A percentile compares a stretch with the other conserved stretches of the same genome.
These are phyloP conservation scores for Diutina mesorugosa DNA, from an alignment of 1,139 yeast species.

Conservation along the genomic window DNA sequence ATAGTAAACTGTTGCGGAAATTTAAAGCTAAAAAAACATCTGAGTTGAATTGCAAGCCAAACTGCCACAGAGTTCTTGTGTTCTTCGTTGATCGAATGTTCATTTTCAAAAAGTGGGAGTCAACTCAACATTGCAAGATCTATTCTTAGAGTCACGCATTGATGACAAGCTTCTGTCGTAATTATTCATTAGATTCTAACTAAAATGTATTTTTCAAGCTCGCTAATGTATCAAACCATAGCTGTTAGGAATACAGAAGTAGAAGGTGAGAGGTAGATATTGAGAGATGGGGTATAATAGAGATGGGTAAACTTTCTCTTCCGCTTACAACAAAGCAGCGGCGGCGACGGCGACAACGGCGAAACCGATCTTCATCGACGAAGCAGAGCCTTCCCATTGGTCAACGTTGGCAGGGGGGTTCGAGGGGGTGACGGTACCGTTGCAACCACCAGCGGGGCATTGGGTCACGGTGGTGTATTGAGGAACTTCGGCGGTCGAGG, in stretches of 20 bases:
- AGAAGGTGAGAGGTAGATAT: background rate
- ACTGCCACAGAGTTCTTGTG: too few species aligned
- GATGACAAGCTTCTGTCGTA: background rate
- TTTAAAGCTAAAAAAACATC: too few species aligned
- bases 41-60: background rate
- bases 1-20: too few species aligned
- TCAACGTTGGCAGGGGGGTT: background rate
- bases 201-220: background rate
- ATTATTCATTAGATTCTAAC: background rate
- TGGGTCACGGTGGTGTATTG: background rate
- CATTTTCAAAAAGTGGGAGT: too few species aligned
- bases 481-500: background rate
- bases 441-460: constrained; percentile 2
- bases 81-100: too few species aligned
- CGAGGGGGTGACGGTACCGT: background rate
- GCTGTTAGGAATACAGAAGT: background rate
- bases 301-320: background rate
- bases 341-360: constrained; percentile 2
- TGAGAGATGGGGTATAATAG: background rate
- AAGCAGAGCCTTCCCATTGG: background rate
- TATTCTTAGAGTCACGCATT: background rate
- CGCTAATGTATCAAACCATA: constrained; percentile 1
- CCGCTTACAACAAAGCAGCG: constrained; percentile 2
- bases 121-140: background rate
- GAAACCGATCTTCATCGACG: constrained; percentile 1